Conservation (phyloP, 2,329 filamentous ascomycete species). For the Alternaria sp. region DNA sequence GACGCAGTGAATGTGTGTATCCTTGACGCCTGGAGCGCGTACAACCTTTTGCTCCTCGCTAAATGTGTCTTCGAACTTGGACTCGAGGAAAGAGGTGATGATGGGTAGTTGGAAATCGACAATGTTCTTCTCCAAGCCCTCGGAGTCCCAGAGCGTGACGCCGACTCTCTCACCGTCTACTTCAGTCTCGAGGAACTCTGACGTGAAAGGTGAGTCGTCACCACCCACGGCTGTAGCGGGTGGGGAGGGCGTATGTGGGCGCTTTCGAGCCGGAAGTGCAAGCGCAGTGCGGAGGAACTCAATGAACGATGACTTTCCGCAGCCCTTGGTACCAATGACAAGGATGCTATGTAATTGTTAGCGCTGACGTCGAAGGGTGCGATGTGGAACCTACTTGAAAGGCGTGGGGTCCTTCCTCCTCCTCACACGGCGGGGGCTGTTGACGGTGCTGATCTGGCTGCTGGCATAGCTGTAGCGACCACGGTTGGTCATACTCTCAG, state of each 20-base stretch:
- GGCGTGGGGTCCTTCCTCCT: constrained; percentile 97
- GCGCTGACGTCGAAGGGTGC: background rate
- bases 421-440: constrained; percentile 89
- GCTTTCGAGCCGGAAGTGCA: constrained; percentile 82
- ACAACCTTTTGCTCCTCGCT: constrained; percentile 97
- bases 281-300: constrained; percentile 91
- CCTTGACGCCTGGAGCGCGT: constrained; percentile 87
- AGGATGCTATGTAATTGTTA: constrained; percentile 71
- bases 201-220: constrained; percentile 70
- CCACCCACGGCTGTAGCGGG: constrained; percentile 57
- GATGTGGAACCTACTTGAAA: constrained; percentile 80
- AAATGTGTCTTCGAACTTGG: constrained; percentile 98
- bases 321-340: constrained; percentile 84
- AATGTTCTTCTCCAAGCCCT: constrained; percentile 91
- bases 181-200: constrained; percentile 92
- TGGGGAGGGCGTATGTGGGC: constrained; percentile 55
- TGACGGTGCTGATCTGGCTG: constrained; percentile 88
- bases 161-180: constrained; percentile 92
- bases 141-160: constrained; percentile 94
- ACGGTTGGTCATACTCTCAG: constrained; percentile 96
- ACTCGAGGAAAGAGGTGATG: constrained; percentile 91
- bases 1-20: constrained; percentile 96
- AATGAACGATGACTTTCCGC: constrained; percentile 96
- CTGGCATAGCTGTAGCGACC: constrained; percentile 96
- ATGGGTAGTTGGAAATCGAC: constrained; percentile 93